phyloP scores from a whole-genome alignment of 305 asterid species.

The Fraxinus sp. region DNA sequence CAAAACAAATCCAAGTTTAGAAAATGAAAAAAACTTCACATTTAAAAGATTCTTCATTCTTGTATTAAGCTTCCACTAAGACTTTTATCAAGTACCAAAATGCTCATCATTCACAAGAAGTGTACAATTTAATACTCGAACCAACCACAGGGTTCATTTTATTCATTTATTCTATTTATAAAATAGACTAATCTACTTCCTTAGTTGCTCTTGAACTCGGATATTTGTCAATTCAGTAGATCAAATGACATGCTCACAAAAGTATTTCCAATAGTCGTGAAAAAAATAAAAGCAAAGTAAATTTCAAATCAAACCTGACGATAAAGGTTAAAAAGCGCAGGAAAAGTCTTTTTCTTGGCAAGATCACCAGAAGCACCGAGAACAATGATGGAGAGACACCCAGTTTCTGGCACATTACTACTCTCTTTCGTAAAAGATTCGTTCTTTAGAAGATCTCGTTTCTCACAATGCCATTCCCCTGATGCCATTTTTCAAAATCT shows the following conservation, averaged over 20 bases:
- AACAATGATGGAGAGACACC: conserved; percentile 76
- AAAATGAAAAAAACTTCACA: background rate
- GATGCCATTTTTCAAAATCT: conserved; percentile 45
- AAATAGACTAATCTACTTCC: background rate
- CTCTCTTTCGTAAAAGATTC: conserved; percentile 52
- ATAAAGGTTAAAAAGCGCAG: conserved; percentile 89
- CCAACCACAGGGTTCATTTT: background rate
- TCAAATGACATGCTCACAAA: background rate
- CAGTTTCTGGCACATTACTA: conserved; percentile 59
- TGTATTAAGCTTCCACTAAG: background rate
- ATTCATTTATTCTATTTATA: background rate
- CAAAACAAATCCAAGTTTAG: conserved; percentile 23
- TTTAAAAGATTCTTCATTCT: background rate
- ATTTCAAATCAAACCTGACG: conserved; percentile 58
- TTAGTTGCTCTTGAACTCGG: background rate
- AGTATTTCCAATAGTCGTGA: background rate
- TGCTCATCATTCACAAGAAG: background rate
- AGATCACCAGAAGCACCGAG: conserved; percentile 99
- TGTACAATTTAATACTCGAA: background rate
- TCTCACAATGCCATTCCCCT: conserved; percentile 63
- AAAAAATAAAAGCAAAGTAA: background rate
- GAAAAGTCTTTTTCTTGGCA: conserved; percentile 97
- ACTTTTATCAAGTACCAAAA: background rate
- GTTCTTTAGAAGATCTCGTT: conserved; percentile 42
- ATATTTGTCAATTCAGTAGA: background rate